phyloP scores from a whole-genome alignment of 139 green algal species.

The Tetradesmus lagerheimii region DNA sequence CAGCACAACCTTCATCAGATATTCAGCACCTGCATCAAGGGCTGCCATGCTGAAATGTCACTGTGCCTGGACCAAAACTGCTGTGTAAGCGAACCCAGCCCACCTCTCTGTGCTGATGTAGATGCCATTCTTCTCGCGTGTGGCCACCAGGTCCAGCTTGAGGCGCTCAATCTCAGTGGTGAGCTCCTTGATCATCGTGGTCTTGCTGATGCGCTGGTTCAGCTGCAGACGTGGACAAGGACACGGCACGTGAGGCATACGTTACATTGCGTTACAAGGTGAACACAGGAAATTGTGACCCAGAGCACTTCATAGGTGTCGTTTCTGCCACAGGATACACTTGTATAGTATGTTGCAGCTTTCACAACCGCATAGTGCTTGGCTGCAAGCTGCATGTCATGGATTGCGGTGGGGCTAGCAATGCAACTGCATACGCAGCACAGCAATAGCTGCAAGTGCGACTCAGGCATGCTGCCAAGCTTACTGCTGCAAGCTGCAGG shows the following conservation, averaged over 20 bases:
- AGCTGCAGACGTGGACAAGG: conserved; percentile 45
- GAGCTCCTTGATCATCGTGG: conserved; percentile 97
- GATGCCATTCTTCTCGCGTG: conserved; percentile 95
- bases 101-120: conserved; percentile 79
- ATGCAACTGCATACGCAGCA: too few species aligned
- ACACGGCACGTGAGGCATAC: neutral
- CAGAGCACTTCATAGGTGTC: too few species aligned
- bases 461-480: too few species aligned
- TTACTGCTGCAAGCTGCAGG: too few species aligned
- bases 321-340: too few species aligned
- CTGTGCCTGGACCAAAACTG: neutral
- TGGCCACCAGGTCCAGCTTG: conserved; percentile 83
- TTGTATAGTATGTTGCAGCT: too few species aligned
- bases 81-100: neutral
- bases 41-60: too few species aligned
- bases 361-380: too few species aligned
- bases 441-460: too few species aligned
- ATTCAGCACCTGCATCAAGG: neutral
- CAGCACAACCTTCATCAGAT: neutral
- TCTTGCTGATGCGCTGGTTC: conserved; percentile 94
- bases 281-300: neutral
- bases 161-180: conserved; percentile 94
- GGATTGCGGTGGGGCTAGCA: too few species aligned
- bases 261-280: too few species aligned
- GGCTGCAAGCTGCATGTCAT: too few species aligned